Evolutionary conservation across 1,284 basidiomycete genomes (phyloP).

Genomic region (Tilletia caries): DNA sequence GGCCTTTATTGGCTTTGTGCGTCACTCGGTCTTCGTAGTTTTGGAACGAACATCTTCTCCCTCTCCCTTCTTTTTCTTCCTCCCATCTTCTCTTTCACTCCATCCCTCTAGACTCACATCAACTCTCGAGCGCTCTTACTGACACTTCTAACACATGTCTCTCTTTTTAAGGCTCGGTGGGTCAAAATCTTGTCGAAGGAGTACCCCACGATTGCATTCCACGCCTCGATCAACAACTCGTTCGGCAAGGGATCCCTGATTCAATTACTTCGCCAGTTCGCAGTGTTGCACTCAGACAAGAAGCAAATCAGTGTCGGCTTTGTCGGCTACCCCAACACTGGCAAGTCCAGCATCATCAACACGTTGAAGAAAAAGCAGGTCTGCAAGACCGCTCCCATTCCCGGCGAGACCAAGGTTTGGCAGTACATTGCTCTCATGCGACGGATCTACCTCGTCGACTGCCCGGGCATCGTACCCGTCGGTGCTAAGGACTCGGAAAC

Average conservation of each 20-base stretch:
- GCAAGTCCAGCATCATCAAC: constrained; percentile 96
- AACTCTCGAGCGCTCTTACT: not conserved
- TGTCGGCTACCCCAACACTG: constrained; percentile 97
- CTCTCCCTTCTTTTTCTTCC: constrained; percentile 3
- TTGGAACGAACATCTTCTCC: constrained; percentile 37
- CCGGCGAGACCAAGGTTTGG: constrained; percentile 99
- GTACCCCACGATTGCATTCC: constrained; percentile 95
- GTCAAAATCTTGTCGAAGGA: constrained; percentile 91
- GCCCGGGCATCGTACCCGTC: constrained; percentile 94
- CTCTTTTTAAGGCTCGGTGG: constrained; percentile 74
- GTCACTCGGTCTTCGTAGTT: constrained; percentile 43
- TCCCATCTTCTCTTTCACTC: no score
- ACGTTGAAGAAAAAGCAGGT: constrained; percentile 98
- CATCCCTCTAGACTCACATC: no score
- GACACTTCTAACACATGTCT: not conserved
- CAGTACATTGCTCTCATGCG: constrained; percentile 97
- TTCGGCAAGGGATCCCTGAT: constrained; percentile 98
- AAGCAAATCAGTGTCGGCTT: constrained; percentile 99
- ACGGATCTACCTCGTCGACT: constrained; percentile 98
- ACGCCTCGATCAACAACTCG: constrained; percentile 97
- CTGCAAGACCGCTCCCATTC: constrained; percentile 92
- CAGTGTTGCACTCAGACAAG: constrained; percentile 94
- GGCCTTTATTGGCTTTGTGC: not conserved
- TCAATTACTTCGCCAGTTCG: constrained; percentile 93
- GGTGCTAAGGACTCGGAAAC: constrained; percentile 86